A percentile compares a stretch with the other conserved stretches of the same genome.
Evolutionary conservation across 2,329 filamentous ascomycete species (phyloP).

Genomic region (Ophiostoma sp.): DNA sequence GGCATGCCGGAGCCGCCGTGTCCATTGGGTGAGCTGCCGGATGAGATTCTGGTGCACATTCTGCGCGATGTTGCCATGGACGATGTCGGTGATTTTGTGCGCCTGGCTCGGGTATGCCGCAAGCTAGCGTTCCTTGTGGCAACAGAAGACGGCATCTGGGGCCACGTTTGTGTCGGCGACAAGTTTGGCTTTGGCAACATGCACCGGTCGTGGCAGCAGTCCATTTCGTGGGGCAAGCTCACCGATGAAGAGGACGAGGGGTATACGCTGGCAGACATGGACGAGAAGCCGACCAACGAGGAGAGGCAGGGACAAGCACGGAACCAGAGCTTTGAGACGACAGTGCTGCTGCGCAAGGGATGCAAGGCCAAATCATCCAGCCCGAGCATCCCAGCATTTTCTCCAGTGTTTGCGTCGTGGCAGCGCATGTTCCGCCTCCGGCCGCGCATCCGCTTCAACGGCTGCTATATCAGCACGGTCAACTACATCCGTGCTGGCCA

Average conservation of each 20-base stretch:
- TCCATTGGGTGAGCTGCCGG: conserved; percentile 69
- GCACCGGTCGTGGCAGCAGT: conserved; percentile 70
- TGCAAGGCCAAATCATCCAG: conserved; percentile 37
- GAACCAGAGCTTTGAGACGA: conserved; percentile 36
- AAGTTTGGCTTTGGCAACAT: conserved; percentile 78
- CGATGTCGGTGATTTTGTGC: conserved; percentile 72
- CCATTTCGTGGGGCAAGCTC: conserved; percentile 53
- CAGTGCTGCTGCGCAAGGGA: conserved; percentile 40
- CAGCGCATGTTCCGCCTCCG: conserved; percentile 70
- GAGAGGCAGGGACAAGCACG: conserved; percentile 24
- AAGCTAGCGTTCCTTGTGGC: conserved; percentile 77
- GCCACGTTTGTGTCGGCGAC: conserved; percentile 60
- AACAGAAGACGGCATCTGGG: conserved; percentile 84
- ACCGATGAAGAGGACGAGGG: conserved; percentile 22
- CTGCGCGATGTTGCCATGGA: conserved; percentile 63
- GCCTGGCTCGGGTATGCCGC: conserved; percentile 77
- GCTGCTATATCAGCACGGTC: conserved; percentile 92
- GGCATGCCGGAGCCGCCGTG: conserved; percentile 70
- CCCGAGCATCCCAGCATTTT: neutral
- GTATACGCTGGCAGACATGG: neutral
- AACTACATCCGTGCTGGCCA: conserved; percentile 88
- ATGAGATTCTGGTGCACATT: conserved; percentile 80
- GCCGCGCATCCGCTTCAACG: conserved; percentile 87
- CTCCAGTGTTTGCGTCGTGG: conserved; percentile 44
- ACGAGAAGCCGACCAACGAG: conserved; percentile 28